phyloP scores from a whole-genome alignment of 148 eudicot genomes.

The Nepenthes gracilis region DNA sequence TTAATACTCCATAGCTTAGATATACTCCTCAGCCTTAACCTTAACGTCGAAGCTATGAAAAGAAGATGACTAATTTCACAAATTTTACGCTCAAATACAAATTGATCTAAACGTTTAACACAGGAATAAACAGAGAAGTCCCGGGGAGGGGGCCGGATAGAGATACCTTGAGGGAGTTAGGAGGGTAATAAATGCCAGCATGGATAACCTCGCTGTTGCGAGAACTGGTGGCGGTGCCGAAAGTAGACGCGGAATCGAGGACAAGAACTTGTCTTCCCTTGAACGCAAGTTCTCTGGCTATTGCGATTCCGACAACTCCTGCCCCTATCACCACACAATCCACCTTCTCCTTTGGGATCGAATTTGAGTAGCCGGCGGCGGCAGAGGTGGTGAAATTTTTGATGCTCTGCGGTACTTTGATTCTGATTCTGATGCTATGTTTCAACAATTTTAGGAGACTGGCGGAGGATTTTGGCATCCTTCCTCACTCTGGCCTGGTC shows the following conservation, averaged over 20 bases:
- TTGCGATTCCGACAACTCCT: slow-evolving; percentile 78
- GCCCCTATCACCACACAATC: slow-evolving; percentile 91
- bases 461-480: too few relatives aligned
- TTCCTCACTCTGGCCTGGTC: too few relatives aligned
- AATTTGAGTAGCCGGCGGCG: slow-evolving; percentile 3
- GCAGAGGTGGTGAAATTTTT: slow-evolving; percentile 2
- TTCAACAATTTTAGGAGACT: too few relatives aligned
- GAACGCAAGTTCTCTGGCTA: slow-evolving; percentile 60
- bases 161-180: slow-evolving; percentile 64
- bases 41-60: too few relatives aligned
- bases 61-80: too few relatives aligned
- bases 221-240: slow-evolving; percentile 79
- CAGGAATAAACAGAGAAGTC: not conserved
- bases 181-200: slow-evolving; percentile 87
- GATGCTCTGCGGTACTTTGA: not conserved
- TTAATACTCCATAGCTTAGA: too few relatives aligned
- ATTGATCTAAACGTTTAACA: too few relatives aligned
- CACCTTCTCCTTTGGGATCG: slow-evolving; percentile 43
- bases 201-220: slow-evolving; percentile 94
- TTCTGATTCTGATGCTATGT: too few relatives aligned
- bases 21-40: too few relatives aligned
- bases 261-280: slow-evolving; percentile 59
- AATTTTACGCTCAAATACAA: too few relatives aligned
- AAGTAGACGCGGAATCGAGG: slow-evolving; percentile 58
- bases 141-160: slow-evolving; percentile 2